phyloP scores from a whole-genome alignment of 371 early-diverging fungal genomes.

The Rhizopus sp. region DNA sequence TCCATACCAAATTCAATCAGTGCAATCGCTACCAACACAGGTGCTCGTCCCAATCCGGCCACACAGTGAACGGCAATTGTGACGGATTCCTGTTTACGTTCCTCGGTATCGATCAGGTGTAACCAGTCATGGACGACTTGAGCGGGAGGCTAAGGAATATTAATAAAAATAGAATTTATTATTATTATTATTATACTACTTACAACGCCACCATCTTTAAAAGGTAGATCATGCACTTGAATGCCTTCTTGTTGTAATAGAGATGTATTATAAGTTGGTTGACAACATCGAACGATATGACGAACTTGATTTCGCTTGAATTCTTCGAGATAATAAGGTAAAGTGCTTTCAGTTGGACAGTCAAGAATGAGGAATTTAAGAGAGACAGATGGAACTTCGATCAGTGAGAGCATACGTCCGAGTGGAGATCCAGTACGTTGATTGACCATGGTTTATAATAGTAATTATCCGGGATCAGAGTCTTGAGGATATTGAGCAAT shows the following conservation, averaged over 20 bases:
- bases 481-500: conserved; percentile 28
- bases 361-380: conserved; percentile 87
- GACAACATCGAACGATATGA: conserved; percentile 88
- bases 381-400: conserved; percentile 46
- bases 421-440: conserved; percentile 44
- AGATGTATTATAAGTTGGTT: conserved; percentile 78
- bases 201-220: conserved; percentile 78
- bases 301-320: conserved; percentile 74
- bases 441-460: conserved; percentile 27
- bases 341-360: conserved; percentile 81
- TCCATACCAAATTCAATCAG: conserved; percentile 80
- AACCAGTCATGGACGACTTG: conserved; percentile 73
- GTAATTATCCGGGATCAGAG: conserved; percentile 28
- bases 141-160: conserved; percentile 59
- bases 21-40: conserved; percentile 75
- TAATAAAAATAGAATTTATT: neutral
- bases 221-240: conserved; percentile 78
- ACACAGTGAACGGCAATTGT: conserved; percentile 87
- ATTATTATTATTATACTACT: conserved; percentile 4
- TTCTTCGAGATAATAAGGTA: conserved; percentile 76
- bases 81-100: conserved; percentile 32
- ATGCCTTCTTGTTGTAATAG: conserved; percentile 61
- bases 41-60: conserved; percentile 80
- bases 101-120: conserved; percentile 56
- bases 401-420: conserved; percentile 60